Evolutionary conservation across 2,329 filamentous ascomycete species (phyloP).

Genomic region (Cytospora mali): DNA sequence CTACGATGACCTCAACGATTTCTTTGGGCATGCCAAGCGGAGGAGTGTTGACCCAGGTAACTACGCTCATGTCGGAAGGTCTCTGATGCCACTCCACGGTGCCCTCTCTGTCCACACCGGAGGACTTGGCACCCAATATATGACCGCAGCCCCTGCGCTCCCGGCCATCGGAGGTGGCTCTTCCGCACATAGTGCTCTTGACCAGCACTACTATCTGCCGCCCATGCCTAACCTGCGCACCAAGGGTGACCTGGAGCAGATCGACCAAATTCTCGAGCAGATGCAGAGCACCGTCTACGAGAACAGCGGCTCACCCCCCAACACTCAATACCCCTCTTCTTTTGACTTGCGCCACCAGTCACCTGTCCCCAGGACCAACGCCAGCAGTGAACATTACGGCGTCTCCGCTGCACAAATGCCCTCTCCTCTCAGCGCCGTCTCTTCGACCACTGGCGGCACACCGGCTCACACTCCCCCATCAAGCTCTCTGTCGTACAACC

Average conservation of each 20-base stretch:
- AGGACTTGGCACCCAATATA: constrained; percentile 59
- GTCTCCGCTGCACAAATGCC: constrained; percentile 58
- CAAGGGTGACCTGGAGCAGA: constrained; percentile 90
- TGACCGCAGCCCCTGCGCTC: constrained; percentile 47
- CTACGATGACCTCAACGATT: constrained; percentile 89
- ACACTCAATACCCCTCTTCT: constrained; percentile 73
- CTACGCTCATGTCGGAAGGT: constrained; percentile 90
- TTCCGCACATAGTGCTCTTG: constrained; percentile 59
- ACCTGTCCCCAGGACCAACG: constrained; percentile 35
- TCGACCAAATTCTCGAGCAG: constrained; percentile 93
- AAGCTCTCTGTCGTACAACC: constrained; percentile 75
- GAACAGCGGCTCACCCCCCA: constrained; percentile 79
- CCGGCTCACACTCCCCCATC: constrained; percentile 77
- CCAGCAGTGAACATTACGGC: constrained; percentile 37
- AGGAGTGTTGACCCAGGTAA: constrained; percentile 85
- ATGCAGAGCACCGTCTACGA: constrained; percentile 97
- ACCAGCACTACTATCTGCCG: constrained; percentile 84
- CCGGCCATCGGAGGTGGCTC: constrained; percentile 59
- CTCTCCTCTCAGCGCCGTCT: constrained; percentile 61
- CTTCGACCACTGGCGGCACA: constrained; percentile 63
- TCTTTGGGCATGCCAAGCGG: constrained; percentile 91
- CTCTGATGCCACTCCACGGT: constrained; percentile 79
- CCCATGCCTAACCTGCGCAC: constrained; percentile 86
- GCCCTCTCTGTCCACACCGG: constrained; percentile 64
- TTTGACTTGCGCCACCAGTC: constrained; percentile 57